Conservation (phyloP, 2,329 filamentous ascomycete genomes). For the Kalmusia sp. region DNA sequence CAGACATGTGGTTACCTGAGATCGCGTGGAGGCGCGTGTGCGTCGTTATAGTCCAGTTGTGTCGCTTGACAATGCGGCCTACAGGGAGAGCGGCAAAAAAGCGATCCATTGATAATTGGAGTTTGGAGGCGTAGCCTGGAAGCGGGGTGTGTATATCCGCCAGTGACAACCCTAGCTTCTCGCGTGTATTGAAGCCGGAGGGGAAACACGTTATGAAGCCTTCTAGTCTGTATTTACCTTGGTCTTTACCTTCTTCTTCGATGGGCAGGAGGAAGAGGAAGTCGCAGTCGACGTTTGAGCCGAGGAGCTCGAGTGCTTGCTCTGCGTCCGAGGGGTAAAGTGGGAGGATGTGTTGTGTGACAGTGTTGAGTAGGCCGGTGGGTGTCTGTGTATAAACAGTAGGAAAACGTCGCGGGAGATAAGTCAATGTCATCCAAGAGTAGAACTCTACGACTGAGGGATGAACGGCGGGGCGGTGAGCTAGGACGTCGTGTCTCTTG, state of each 20-base stretch:
- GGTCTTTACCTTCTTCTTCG: background rate
- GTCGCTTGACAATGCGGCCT: conserved; percentile 62
- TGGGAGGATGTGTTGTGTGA: conserved; percentile 54
- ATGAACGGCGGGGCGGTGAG: conserved; percentile 43
- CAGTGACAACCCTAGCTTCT: conserved; percentile 61
- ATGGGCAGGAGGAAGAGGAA: conserved; percentile 64
- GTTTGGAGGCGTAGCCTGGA: conserved; percentile 62
- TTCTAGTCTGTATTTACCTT: conserved; percentile 62
- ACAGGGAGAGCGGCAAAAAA: conserved; percentile 64
- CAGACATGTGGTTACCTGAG: conserved; percentile 53
- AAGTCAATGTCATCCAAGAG: conserved; percentile 59
- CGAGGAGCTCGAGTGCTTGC: conserved; percentile 57
- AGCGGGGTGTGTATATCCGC: conserved; percentile 66
- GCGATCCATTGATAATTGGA: conserved; percentile 67
- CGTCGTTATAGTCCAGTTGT: conserved; percentile 61
- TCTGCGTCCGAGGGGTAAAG: conserved; percentile 44
- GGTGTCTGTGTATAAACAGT: conserved; percentile 34
- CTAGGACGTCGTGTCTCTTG: conserved; percentile 51
- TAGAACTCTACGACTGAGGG: conserved; percentile 65
- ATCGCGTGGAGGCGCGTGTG: conserved; percentile 49
- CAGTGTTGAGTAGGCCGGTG: conserved; percentile 51
- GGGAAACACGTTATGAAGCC: conserved; percentile 66
- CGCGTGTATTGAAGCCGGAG: conserved; percentile 62
- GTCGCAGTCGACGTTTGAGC: conserved; percentile 64
- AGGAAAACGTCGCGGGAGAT: conserved; percentile 65